A percentile compares a stretch with the other conserved stretches of the same genome.
Conservation (phyloP, 306 rosid genomes). For the Herpetospermum pedunculosum region DNA sequence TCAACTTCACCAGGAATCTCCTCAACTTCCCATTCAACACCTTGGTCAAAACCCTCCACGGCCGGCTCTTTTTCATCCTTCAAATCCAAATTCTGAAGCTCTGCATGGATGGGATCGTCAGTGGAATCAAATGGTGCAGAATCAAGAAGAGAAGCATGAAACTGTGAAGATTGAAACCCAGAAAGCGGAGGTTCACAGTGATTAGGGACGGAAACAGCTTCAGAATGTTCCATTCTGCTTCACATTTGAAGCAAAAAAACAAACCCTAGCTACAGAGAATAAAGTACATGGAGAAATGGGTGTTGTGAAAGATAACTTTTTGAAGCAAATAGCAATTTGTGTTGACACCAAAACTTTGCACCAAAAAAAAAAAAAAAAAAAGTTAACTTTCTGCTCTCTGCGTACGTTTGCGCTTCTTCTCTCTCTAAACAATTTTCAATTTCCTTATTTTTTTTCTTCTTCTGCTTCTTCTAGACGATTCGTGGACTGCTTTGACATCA, state of each 20-base stretch:
- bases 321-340: background rate
- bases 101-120: background rate
- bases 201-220: constrained; percentile 22
- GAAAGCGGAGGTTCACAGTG: constrained; percentile 10
- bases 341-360: background rate
- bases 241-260: constrained; percentile 71
- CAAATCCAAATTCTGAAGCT: constrained; percentile 19
- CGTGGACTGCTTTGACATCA: background rate
- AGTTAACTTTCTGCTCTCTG: background rate
- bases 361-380: no score
- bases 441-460: background rate
- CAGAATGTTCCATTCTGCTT: constrained; percentile 68
- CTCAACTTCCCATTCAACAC: constrained; percentile 16
- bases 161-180: constrained; percentile 14
- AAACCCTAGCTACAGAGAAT: constrained; percentile 49
- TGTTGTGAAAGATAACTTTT: background rate
- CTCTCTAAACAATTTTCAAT: background rate
- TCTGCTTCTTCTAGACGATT: background rate
- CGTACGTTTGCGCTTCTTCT: background rate
- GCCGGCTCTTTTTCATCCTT: constrained; percentile 13
- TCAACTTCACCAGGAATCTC: constrained; percentile 19
- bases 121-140: constrained; percentile 27
- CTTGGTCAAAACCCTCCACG: constrained; percentile 14
- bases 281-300: constrained; percentile 5
- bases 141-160: constrained; percentile 22